Conservation (phyloP, 257 asterid species). For the Paulownia fortunei region DNA sequence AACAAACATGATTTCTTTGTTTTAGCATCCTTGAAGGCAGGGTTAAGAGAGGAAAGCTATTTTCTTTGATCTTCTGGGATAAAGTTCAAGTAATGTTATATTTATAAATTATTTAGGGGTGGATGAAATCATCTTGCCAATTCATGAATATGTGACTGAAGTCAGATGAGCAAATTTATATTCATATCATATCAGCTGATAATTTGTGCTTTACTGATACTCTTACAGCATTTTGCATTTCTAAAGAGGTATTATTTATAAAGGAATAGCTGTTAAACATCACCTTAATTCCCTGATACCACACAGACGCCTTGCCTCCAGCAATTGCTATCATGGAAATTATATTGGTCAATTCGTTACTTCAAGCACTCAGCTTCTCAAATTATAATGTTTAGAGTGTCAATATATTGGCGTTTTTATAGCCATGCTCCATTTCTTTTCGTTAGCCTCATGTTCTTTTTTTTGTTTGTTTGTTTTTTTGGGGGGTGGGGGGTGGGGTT, state of each 20-base stretch:
- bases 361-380: background rate
- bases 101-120: background rate
- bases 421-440: background rate
- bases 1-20: background rate
- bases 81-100: background rate
- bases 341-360: background rate
- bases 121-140: background rate
- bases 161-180: background rate
- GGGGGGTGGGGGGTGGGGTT: background rate
- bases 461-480: background rate
- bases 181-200: constrained; percentile 6
- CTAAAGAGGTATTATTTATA: background rate
- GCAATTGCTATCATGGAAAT: background rate
- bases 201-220: background rate
- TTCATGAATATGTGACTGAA: background rate
- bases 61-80: background rate
- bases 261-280: background rate
- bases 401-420: background rate
- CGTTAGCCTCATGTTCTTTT: background rate
- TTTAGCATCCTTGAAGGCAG: background rate
- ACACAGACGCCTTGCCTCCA: background rate
- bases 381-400: background rate
- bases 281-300: background rate
- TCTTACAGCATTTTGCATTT: background rate
- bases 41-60: background rate